Percentiles rank a stretch among this genome's conserved stretches.
Evolutionary conservation across 1,139 yeast species (phyloP).

Genomic region (Suhomyces chickasaworum): DNA sequence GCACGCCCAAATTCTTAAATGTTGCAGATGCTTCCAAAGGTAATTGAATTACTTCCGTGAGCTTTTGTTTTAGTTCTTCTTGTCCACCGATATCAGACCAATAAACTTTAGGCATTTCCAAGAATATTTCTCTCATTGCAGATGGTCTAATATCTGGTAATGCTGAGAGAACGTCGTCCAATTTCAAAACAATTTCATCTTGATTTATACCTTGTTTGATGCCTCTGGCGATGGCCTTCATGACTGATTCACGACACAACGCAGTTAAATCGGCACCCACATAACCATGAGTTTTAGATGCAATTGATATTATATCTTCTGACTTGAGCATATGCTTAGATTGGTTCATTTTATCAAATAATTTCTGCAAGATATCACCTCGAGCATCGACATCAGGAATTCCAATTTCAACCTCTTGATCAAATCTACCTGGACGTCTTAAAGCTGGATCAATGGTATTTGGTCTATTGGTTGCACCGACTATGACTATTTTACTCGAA

Average conservation of each 20-base stretch:
- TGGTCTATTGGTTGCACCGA: conserved; percentile 82
- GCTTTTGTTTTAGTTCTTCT: conserved; percentile 71
- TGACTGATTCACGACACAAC: conserved; percentile 82
- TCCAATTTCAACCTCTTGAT: conserved; percentile 79
- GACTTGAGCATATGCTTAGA: conserved; percentile 55
- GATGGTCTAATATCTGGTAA: conserved; percentile 83
- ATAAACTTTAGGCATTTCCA: conserved; percentile 90
- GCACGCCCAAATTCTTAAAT: conserved; percentile 73
- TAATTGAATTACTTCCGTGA: conserved; percentile 86
- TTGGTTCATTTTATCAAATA: conserved; percentile 58
- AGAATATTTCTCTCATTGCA: conserved; percentile 93
- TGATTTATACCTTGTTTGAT: conserved; percentile 28
- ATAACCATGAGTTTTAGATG: conserved; percentile 71
- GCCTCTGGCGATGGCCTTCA: conserved; percentile 75
- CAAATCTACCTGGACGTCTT: conserved; percentile 74
- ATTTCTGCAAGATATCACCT: conserved; percentile 60
- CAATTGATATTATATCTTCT: conserved; percentile 58
- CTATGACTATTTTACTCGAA: conserved; percentile 68
- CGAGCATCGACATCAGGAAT: conserved; percentile 75
- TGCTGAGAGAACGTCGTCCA: conserved; percentile 65
- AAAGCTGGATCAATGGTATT: conserved; percentile 67
- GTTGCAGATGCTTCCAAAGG: conserved; percentile 85
- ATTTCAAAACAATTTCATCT: conserved; percentile 30
- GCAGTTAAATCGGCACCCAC: conserved; percentile 92
- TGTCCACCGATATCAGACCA: conserved; percentile 99